These are phyloP conservation scores for Neopestalotiopsis clavispora DNA, from an alignment of 2,329 filamentous ascomycete genomes.

Conservation along the genomic window DNA sequence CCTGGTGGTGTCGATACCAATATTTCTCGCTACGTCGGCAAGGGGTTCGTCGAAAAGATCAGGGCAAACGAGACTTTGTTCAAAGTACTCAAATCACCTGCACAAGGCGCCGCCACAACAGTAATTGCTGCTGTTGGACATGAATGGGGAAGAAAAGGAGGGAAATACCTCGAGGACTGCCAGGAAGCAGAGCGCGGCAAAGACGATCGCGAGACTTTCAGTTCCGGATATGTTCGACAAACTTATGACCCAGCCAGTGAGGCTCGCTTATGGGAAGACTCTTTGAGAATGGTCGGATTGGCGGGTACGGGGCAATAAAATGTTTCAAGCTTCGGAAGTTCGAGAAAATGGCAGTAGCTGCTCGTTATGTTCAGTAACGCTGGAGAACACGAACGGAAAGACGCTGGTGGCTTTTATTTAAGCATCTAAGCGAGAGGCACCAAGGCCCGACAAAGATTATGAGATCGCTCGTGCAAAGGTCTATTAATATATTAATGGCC, in stretches of 20 bases:
- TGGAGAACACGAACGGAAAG: too few relatives aligned
- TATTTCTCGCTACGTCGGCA: constrained; percentile 26
- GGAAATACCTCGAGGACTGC: constrained; percentile 32
- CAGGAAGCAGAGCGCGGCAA: neutral
- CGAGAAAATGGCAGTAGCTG: too few relatives aligned
- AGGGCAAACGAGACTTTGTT: neutral
- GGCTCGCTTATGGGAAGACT: constrained; percentile 2
- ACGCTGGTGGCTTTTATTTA: too few relatives aligned
- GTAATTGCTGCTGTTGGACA: constrained; percentile 45
- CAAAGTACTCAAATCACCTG: constrained; percentile 29
- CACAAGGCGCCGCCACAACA: constrained; percentile 51
- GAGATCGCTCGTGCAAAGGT: too few relatives aligned
- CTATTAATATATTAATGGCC: too few relatives aligned
- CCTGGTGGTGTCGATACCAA: constrained; percentile 48
- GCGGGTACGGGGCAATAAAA: neutral
- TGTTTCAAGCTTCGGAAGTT: neutral
- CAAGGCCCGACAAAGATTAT: too few relatives aligned
- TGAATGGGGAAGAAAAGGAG: constrained; percentile 46
- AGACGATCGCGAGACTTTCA: neutral
- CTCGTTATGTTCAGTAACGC: too few relatives aligned
- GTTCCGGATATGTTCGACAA: neutral
- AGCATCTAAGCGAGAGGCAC: too few relatives aligned
- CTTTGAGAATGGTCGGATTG: neutral
- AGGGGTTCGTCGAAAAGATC: constrained; percentile 16
- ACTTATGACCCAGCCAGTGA: constrained; percentile 4